These are phyloP conservation scores for Populus deltoides DNA, from an alignment of 345 rosid genomes.

Conservation along the genomic window DNA sequence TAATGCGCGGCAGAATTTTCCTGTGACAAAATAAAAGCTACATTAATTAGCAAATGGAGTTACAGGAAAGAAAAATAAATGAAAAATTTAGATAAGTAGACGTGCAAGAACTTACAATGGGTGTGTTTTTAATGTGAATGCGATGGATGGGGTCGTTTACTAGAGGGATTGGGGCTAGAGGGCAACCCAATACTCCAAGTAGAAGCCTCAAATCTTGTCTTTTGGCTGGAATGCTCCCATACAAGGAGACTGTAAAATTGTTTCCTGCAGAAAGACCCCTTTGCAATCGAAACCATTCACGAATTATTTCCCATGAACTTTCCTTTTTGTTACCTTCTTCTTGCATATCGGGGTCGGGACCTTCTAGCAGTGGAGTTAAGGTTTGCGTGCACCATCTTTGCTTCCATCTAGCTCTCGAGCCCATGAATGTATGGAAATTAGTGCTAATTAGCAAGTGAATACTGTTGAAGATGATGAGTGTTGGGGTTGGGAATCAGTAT, in stretches of 20 bases:
- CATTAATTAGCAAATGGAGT: neutral
- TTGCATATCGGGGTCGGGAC: conserved; percentile 89
- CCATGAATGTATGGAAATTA: conserved; percentile 17
- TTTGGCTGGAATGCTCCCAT: conserved; percentile 43
- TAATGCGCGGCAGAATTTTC: conserved; percentile 77
- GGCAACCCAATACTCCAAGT: conserved; percentile 88
- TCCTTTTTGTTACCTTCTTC: conserved; percentile 69
- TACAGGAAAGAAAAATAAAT: neutral
- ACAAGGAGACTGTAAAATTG: conserved; percentile 28
- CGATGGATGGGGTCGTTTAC: conserved; percentile 30
- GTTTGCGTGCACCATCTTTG: conserved; percentile 69
- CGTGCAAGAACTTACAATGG: conserved; percentile 49
- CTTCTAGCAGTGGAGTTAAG: conserved; percentile 87
- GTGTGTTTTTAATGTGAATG: conserved; percentile 52
- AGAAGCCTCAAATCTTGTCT: conserved; percentile 73
- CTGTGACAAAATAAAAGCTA: conserved; percentile 22
- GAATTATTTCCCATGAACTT: conserved; percentile 79
- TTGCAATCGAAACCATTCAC: conserved; percentile 90
- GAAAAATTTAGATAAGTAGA: neutral
- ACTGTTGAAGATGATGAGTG: neutral
- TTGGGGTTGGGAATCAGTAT: neutral
- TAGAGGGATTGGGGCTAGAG: conserved; percentile 83
- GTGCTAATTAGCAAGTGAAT: neutral
- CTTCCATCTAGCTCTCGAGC: conserved; percentile 46
- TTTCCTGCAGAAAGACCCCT: conserved; percentile 41